Evolutionary conservation across 1,284 basidiomycete species (phyloP).

Genomic region (Trametes versicolor): DNA sequence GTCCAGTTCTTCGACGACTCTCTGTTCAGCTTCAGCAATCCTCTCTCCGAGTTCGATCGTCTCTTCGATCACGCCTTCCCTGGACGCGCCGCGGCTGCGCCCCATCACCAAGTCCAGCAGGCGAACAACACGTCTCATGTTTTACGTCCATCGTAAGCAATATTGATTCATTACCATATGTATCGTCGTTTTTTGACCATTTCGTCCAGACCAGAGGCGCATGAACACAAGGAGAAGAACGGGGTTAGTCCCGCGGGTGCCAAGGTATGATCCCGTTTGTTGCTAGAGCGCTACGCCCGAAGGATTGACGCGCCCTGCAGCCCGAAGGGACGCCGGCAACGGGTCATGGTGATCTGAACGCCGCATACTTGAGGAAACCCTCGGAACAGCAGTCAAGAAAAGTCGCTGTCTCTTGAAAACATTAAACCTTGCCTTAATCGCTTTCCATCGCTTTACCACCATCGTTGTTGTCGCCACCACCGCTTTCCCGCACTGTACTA

Average conservation of each 20-base stretch:
- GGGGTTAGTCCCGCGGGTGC: conserved; percentile 40
- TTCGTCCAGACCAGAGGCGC: conserved; percentile 55
- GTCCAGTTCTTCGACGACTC: conserved; percentile 52
- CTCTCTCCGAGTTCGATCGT: conserved; percentile 51
- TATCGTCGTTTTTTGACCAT: conserved; percentile 4
- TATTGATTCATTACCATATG: no score
- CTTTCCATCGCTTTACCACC: neutral
- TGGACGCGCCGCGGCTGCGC: conserved; percentile 23
- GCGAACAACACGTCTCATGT: neutral
- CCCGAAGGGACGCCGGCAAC: conserved; percentile 43
- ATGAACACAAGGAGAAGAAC: conserved; percentile 53
- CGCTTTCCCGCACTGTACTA: no score
- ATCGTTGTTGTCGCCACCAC: no score
- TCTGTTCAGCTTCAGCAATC: conserved; percentile 46
- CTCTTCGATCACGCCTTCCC: conserved; percentile 55
- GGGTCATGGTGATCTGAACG: conserved; percentile 53
- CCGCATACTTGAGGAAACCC: conserved; percentile 55
- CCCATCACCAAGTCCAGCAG: neutral
- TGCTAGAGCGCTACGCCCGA: no score
- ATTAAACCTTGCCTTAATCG: no score
- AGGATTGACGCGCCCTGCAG: conserved; percentile 50
- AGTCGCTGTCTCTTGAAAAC: conserved; percentile 47
- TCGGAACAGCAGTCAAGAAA: conserved; percentile 48
- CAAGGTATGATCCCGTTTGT: no score
- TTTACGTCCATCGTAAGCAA: neutral